Evolutionary conservation across 2,329 filamentous ascomycete genomes (phyloP), one percentile per base, ranked within the genome.

Genomic region (Colletotrichum siamense): DNA sequence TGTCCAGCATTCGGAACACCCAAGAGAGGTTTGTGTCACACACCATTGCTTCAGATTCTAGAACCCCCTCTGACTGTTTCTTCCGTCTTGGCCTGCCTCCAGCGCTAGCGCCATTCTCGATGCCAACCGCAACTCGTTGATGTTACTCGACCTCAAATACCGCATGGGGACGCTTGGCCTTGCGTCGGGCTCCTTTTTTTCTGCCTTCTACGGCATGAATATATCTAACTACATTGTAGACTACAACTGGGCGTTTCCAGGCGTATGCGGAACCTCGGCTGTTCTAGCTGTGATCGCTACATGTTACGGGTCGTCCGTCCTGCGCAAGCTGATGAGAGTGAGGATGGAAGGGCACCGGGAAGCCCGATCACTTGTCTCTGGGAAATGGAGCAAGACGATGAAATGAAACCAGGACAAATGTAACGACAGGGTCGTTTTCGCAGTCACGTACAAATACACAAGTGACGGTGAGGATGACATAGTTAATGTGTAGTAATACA

Each of bases 151-250:
- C 79, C 93, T 99, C 79, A 98, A 98, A 83, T 98, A 99, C 87
- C 97, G 95, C 82, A 96, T 99, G 76, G 95, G 96, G 70, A 99
- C 97, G 1, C 91, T 99, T 5, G 96, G 96, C 18, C 92, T 99
- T 64, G 96, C 95, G 70, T 95, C 96, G 82, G 97, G 96, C 70
- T 98, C 97, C 65, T 97, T 99, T 82, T 91, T 98, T 81, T 97
- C 97, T 13, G 96, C 96, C 16, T 92, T 99, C n/a, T 99, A 99
- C 89, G 96, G 96, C 80, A 99, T 99, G 96, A 99, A 99, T 87
- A 88, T 99, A 78, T 97, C 98, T 83, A 99, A 99, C 86, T 99
- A 98, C 84, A 95, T 99, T 80, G 96, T 99, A 87, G 96, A 99
- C 84, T 96, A 94, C 3, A 91, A 95, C 84, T 91, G 95, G 84